Evolutionary conservation across 2,329 filamentous ascomycete species (phyloP), one percentile per base, ranked within the genome.

Genomic region (Botrytis fabae): DNA sequence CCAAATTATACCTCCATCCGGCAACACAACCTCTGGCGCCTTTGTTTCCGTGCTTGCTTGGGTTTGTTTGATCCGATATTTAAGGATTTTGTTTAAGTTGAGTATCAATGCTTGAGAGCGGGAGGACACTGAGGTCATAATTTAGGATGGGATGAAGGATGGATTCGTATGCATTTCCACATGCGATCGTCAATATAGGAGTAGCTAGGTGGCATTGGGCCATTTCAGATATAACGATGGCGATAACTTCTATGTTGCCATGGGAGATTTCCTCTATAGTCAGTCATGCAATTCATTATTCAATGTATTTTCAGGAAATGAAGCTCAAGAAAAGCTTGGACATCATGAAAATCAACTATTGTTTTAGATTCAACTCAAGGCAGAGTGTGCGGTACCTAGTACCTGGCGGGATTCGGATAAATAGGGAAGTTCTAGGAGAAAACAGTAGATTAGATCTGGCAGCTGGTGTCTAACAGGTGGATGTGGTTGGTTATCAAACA

Each of bases 41-140:
- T 54, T 65, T 35, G 60, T 57, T 65, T 44, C 60, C 25, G 25
- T 61, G 59, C 35, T 40, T 35, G 32, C 35, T 12, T 32, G 42
- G 35, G 51, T 22, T 54, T 28, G 38, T 57, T 71, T 71, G 61
- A 46, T 71, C 70, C 66, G 61, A 71, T 71, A 62, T 65, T 59
- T 71, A 59, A 71, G 70, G 60, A 71, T 71, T 66, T n/a, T 38
- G 51, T 63, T 64, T 32, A 32, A 51, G 42, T 64, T 44, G 69
- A 40, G 51, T 44, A 70, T 70, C 57, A 48, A 70, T 70, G 69
- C 69, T 46, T 20, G 16, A 44, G n/a, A 44, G n/a, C n/a, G 35
- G 35, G 25, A 28, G 42, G 61, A 3, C 61, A 63, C 51, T 51
- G 64, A 66, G 44, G 25, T 51, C 64, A 46, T 38, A 66, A 51